Base-by-base conservation (phyloP, 768 basidiomycete species). In the Leucocoprinus leucothites region DNA sequence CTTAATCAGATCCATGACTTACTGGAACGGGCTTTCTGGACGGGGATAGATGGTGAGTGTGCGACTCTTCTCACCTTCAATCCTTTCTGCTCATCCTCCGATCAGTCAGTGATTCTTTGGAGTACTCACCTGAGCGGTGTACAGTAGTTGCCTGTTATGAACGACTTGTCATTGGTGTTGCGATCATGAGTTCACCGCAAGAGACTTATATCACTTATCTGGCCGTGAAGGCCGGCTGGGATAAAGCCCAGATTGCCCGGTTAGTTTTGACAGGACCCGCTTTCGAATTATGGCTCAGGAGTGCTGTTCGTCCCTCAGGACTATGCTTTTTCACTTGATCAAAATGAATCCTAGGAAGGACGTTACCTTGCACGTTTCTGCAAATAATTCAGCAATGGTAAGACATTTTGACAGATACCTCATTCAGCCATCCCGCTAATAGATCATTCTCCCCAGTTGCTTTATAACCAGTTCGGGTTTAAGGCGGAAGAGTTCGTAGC, bases 201-300 rank as follows among this genome's bases (percentile, higher is more conserved):
- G 87, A 91, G 65, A 85, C 87, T 2, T 93, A 93, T 62, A 89
- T 93, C 51, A 91, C 89, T 18, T 93, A 91, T 59, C 75, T 93
- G 14, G 86, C 78, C 36, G 91, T 93, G 48, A 84, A 79, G 61
- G 75, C 84, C 16, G 89, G 91, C 9, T 93, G 90, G 90, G 87
- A 92, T 53, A 87, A 86, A 61, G 75, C 83, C 3, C 82, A 86
- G 54, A 87, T 93, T 55, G 90, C 88, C 28, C 86, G 86, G 90
- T 89, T 61, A 11, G 57, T 59, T 21, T 43, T 11, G 6, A 5
- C 31, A 31, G 31, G 43, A 45, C 7, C 44, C 18, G 24, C 44
- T 25, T 38, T n/a, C 16, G 9, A 8, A 13, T 13, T 9, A 13
- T 49, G 8, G 8, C 57, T 61, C 40, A 26, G 43, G 8, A n/a